Evolutionary conservation across 306 rosid genomes (phyloP).

Genomic region (Oxytropis ochrocephala): DNA sequence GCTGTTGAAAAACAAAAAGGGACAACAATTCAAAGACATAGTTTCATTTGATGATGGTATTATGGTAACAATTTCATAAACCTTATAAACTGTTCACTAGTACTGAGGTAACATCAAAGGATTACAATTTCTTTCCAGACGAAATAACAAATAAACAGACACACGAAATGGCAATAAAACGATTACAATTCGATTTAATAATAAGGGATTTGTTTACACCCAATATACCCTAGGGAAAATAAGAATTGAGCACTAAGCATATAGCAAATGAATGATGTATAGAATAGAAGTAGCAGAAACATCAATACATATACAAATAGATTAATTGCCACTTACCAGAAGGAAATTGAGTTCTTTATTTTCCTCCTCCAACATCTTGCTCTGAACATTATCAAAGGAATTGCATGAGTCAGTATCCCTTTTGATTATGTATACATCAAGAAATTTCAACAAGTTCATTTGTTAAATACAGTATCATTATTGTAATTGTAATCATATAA

Average conservation of each 20-base stretch:
- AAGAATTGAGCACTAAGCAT: not conserved
- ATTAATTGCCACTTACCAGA: constrained; percentile 53
- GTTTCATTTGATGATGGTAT: not conserved
- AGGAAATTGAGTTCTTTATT: constrained; percentile 53
- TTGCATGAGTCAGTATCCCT: not conserved
- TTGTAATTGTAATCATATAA: not conserved
- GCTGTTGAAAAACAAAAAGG: constrained; percentile 18
- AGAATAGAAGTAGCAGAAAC: not conserved
- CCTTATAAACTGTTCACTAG: too few species aligned
- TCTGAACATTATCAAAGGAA: constrained; percentile 25
- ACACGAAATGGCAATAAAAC: too few species aligned
- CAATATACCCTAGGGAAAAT: too few species aligned
- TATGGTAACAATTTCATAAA: not conserved
- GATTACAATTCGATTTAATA: too few species aligned
- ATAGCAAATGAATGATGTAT: not conserved
- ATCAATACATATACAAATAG: not conserved
- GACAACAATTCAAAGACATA: not conserved
- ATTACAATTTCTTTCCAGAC: too few species aligned
- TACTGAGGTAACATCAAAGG: too few species aligned
- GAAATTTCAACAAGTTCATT: not conserved
- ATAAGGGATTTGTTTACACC: too few species aligned
- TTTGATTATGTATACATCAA: not conserved
- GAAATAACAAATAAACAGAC: too few species aligned
- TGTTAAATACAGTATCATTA: not conserved
- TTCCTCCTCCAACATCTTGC: constrained; percentile 57